Conservation (phyloP, 345 rosid species). For the Gossypium bickii region DNA sequence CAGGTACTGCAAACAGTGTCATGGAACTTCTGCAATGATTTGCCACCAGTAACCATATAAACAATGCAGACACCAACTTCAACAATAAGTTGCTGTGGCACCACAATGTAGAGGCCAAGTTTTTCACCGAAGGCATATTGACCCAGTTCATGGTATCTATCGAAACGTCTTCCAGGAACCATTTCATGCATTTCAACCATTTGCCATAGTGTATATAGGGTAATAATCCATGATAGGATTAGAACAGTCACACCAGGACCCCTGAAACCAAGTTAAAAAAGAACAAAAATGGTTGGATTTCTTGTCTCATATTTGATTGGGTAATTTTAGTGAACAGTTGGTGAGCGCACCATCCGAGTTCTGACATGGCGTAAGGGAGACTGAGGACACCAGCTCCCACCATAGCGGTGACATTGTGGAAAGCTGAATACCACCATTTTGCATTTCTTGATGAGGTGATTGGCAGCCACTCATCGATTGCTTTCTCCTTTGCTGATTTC, state of each 20-base stretch:
- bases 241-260: constrained; percentile 67
- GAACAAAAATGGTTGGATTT: neutral
- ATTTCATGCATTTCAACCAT: constrained; percentile 93
- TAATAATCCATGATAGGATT: constrained; percentile 64
- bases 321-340: neutral
- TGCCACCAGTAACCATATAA: constrained; percentile 80
- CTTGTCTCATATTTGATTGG: neutral
- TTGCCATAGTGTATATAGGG: constrained; percentile 77
- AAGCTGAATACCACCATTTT: constrained; percentile 90
- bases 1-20: constrained; percentile 39
- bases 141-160: constrained; percentile 79
- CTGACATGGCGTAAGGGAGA: constrained; percentile 73
- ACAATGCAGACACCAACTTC: constrained; percentile 64
- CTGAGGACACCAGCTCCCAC: constrained; percentile 89
- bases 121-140: constrained; percentile 74
- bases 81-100: constrained; percentile 76
- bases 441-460: constrained; percentile 69
- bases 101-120: constrained; percentile 72
- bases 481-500: constrained; percentile 43
- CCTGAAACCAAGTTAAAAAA: constrained; percentile 34
- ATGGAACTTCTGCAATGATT: constrained; percentile 57
- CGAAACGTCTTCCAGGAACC: constrained; percentile 73
- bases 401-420: constrained; percentile 92
- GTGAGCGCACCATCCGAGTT: constrained; percentile 63
- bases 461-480: constrained; percentile 71